Conservation (phyloP, 176 grass and related monocot species). For the Raddia distichophylla region DNA sequence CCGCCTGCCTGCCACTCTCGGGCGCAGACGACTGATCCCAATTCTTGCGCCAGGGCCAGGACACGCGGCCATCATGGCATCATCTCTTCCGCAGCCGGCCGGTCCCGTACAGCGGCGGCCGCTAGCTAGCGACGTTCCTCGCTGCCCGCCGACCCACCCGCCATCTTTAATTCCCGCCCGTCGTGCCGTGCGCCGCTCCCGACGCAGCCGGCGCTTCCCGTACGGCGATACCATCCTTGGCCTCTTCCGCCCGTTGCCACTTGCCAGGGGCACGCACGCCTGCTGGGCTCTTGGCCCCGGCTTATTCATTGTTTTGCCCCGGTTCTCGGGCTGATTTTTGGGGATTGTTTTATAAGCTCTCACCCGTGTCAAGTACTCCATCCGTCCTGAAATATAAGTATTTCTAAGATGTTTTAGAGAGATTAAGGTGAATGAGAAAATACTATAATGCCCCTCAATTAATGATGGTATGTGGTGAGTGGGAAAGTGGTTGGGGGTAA, state of each 20-base stretch:
- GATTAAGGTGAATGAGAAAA: no score
- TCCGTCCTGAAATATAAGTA: no score
- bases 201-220: neutral
- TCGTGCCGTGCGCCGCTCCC: neutral
- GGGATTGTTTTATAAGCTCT: no score
- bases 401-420: no score
- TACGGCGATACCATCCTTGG: neutral
- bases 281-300: neutral
- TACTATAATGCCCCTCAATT: no score
- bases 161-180: neutral
- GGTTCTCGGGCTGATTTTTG: neutral
- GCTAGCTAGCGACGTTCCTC: neutral
- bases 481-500: no score
- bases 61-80: neutral
- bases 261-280: neutral
- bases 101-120: conserved; percentile 3
- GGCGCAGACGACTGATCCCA: neutral
- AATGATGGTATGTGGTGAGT: no score
- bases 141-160: neutral
- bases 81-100: neutral
- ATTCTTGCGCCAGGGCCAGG: neutral
- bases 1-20: neutral
- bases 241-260: neutral
- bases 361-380: no score
- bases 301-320: no score